phyloP scores from a whole-genome alignment of 805 yeast genomes.

The Ogataea thermomethanolica region DNA sequence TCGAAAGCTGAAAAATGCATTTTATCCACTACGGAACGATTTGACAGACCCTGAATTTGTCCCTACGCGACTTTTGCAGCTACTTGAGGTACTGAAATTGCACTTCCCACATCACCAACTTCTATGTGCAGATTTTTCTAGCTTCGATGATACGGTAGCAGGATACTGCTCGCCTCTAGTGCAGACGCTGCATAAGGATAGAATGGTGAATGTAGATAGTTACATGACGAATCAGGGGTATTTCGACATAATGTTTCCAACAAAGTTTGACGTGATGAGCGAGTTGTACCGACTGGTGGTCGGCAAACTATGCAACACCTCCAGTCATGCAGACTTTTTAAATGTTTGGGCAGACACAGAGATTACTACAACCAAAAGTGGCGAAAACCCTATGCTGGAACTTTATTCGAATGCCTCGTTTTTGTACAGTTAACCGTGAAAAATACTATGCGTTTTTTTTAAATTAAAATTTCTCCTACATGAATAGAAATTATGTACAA shows the following conservation, averaged over 20 bases:
- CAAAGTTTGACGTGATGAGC: constrained; percentile 62
- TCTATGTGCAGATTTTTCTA: constrained; percentile 67
- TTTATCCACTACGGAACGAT: constrained; percentile 65
- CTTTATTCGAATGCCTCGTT: constrained; percentile 74
- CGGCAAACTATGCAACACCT: constrained; percentile 53
- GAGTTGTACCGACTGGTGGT: constrained; percentile 62
- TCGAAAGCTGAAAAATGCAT: constrained; percentile 43
- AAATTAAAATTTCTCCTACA: not conserved
- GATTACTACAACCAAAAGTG: constrained; percentile 64
- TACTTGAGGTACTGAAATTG: constrained; percentile 58
- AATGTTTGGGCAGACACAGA: constrained; percentile 68
- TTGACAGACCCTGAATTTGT: constrained; percentile 72
- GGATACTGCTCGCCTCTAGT: constrained; percentile 78
- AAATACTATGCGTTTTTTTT: not conserved
- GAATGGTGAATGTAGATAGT: constrained; percentile 65
- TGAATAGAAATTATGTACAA: not conserved
- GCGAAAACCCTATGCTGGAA: constrained; percentile 82
- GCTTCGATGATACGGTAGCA: constrained; percentile 43
- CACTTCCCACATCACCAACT: constrained; percentile 74
- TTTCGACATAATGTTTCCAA: constrained; percentile 84
- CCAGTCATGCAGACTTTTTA: constrained; percentile 62
- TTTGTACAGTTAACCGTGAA: constrained; percentile 39
- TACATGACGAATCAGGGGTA: constrained; percentile 84
- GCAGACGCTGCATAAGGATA: constrained; percentile 65
- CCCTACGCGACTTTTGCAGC: constrained; percentile 70